phyloP scores from a whole-genome alignment of 768 basidiomycete genomes.

The Russula abietina region DNA sequence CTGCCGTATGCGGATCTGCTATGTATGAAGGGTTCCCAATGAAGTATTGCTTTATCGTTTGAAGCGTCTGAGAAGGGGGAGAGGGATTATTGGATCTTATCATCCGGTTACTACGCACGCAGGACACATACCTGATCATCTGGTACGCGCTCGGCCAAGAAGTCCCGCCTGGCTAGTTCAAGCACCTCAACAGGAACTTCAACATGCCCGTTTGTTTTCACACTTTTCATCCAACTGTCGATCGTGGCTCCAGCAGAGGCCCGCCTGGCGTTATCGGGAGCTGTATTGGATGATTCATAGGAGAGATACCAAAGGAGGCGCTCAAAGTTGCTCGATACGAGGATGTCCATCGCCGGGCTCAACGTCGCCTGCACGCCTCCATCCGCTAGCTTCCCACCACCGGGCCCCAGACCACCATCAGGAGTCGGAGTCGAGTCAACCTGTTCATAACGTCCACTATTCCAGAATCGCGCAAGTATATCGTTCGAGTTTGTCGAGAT shows the following conservation, averaged over 20 bases:
- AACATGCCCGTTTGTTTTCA: slow-evolving; percentile 75
- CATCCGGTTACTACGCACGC: slow-evolving; percentile 10
- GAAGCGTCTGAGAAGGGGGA: slow-evolving; percentile 57
- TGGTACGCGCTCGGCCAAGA: slow-evolving; percentile 78
- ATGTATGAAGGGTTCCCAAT: slow-evolving; percentile 60
- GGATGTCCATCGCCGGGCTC: slow-evolving; percentile 67
- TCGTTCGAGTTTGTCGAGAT: slow-evolving; percentile 69
- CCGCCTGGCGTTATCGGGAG: no score
- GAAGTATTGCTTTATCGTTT: slow-evolving; percentile 69
- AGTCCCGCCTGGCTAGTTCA: slow-evolving; percentile 76
- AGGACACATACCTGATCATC: slow-evolving; percentile 62
- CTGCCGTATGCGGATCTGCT: slow-evolving; percentile 94
- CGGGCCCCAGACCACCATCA: no score
- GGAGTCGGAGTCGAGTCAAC: not conserved
- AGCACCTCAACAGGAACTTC: slow-evolving; percentile 67
- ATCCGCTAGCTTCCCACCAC: no score
- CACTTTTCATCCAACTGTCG: slow-evolving; percentile 77
- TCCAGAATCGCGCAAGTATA: slow-evolving; percentile 45
- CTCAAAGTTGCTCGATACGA: slow-evolving; percentile 77
- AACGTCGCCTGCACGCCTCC: slow-evolving; percentile 58
- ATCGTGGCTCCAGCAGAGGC: slow-evolving; percentile 51
- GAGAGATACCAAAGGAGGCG: slow-evolving; percentile 90
- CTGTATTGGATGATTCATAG: slow-evolving; percentile 34
- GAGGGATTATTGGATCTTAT: not conserved
- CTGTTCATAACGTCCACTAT: not conserved